A percentile compares a stretch with the other conserved stretches of the same genome.
phyloP scores from a whole-genome alignment of 805 yeast genomes.

The Myxozyma kluyveri region DNA sequence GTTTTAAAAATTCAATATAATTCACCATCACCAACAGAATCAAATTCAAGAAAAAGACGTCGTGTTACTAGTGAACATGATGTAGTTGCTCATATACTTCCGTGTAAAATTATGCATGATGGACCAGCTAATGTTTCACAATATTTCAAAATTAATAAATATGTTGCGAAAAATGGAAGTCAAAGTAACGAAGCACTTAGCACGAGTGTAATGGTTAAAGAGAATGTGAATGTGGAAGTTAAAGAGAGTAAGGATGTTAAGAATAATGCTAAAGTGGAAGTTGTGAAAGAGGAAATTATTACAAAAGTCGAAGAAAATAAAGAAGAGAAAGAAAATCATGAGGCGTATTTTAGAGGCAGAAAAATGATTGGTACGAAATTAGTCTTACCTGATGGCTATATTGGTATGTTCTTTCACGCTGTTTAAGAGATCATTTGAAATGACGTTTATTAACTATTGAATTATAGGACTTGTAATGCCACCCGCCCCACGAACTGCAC shows the following conservation, averaged over 20 bases:
- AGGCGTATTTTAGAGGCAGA: conserved; percentile 26
- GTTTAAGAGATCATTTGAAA: too few species aligned
- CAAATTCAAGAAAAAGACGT: too few species aligned
- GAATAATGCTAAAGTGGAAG: too few species aligned
- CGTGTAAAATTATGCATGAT: conserved; percentile 21
- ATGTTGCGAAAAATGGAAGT: background rate
- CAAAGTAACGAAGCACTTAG: background rate
- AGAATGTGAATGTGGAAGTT: background rate
- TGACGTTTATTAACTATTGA: too few species aligned
- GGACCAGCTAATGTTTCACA: conserved; percentile 22
- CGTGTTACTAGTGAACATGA: too few species aligned
- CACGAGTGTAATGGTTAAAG: background rate
- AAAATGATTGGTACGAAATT: conserved; percentile 14
- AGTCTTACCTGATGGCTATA: conserved; percentile 8
- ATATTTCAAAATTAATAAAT: conserved; percentile 6
- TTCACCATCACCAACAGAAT: too few species aligned
- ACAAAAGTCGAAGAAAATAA: too few species aligned
- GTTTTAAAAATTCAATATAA: too few species aligned
- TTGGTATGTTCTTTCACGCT: too few species aligned
- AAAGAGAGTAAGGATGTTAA: too few species aligned
- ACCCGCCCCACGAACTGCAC: conserved; percentile 2
- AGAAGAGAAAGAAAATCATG: conserved; percentile 2
- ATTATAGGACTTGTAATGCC: too few species aligned
- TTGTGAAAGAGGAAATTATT: too few species aligned
- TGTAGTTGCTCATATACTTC: conserved; percentile 14